Evolutionary conservation across 2,329 filamentous ascomycete genomes (phyloP), one percentile per base, ranked within the genome.

Genomic region (Lecanosticta acicola): DNA sequence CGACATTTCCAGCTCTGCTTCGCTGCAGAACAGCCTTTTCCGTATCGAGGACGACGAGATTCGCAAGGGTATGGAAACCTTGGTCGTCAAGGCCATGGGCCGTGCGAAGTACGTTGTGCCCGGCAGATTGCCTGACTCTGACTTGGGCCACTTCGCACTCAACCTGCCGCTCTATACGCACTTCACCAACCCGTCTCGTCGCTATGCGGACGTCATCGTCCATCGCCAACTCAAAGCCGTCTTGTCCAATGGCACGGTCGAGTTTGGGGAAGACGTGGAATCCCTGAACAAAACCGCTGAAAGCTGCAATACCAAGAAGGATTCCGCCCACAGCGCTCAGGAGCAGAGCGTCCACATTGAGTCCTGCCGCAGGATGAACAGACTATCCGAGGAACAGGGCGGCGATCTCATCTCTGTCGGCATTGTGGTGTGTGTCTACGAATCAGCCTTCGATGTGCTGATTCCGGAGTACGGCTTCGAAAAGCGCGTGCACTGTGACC

Each of bases 311-410:
- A 95, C 87, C 64, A 98, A 97, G 82, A 98, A 97, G 69, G 93
- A 98, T 66, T 97, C 90, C 10, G 89, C 93, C 1, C 91, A 95
- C 71, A 93, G 88, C 62, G 93, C 93, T 11, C 93, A 98, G 68
- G 93, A 98, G 68, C 93, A 98, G 72, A 97, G 93, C 68, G 89
- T 98, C 40, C 93, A 98, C 71, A 96, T 98, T 54, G 93, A 97
- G 66, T 88, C 91, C 3, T 98, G 93, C 75, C 85, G 93, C 58
- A 84, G 82, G 60, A 96, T 98, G 87, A 90, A 97, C 71, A 89
- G 87, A 73, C 86, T 85, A 68, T 83, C 87, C 56, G 83, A 88
- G 65, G 87, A 94, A 58, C 79, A 82, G 57, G 89, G 91, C 54
- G 89, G 88, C 39, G 93, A 98, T 56, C 79, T 98, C 43, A 89